A percentile compares a stretch with the other conserved stretches of the same genome.
Evolutionary conservation across 495 filamentous ascomycete genomes (phyloP).

Genomic region (Xylaria grammica): DNA sequence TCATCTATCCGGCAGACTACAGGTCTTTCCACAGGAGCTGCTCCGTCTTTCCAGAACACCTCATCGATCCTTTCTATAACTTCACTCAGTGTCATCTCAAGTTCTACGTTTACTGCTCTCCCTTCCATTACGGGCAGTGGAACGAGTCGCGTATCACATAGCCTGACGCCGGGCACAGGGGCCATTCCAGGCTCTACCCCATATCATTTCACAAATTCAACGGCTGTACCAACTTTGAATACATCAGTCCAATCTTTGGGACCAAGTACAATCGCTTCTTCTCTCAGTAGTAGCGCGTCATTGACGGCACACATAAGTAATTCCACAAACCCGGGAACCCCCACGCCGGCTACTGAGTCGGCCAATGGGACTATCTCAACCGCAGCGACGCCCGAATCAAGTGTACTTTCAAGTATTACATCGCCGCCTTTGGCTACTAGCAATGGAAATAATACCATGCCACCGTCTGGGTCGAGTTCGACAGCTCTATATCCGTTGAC

Average conservation of each 20-base stretch:
- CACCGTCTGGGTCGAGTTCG: constrained; percentile 1
- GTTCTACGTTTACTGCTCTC: background rate
- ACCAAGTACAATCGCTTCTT: background rate
- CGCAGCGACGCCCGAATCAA: background rate
- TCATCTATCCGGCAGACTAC: background rate
- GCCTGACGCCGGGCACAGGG: background rate
- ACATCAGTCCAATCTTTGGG: background rate
- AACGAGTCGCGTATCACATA: background rate
- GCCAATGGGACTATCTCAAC: background rate
- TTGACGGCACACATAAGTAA: background rate
- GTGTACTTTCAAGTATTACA: background rate
- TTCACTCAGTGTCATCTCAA: background rate
- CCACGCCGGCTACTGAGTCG: background rate
- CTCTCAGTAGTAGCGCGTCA: background rate
- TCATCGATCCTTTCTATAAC: background rate
- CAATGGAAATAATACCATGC: background rate
- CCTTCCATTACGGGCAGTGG: background rate
- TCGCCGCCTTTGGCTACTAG: background rate
- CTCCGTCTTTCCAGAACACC: background rate
- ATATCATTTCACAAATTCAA: constrained; percentile 2
- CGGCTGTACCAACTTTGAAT: background rate
- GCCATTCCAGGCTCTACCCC: background rate
- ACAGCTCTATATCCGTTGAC: constrained; percentile 28
- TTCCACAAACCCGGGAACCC: background rate
- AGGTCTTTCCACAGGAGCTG: background rate